Percentiles rank a stretch among this genome's conserved stretches.
Conservation (phyloP, 768 basidiomycete species). For the Boletus reticulatus region DNA sequence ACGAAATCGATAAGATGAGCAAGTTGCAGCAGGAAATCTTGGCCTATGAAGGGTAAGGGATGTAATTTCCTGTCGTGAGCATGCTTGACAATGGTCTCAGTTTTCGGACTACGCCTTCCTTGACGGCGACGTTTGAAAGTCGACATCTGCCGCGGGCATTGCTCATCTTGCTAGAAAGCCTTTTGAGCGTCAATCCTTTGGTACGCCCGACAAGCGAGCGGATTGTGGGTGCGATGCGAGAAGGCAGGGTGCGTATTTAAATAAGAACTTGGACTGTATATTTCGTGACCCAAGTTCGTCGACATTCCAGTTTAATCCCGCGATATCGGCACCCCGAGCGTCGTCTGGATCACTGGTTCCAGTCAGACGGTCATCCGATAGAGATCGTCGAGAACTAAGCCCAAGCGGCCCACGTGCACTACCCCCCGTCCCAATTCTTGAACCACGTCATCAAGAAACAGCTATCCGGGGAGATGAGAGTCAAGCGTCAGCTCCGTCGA, state of each 20-base stretch:
- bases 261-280: not conserved
- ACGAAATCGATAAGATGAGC: conserved; percentile 64
- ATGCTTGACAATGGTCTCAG: conserved; percentile 29
- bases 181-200: conserved; percentile 60
- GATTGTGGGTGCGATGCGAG: conserved; percentile 63
- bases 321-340: not conserved
- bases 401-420: conserved; percentile 12
- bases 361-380: conserved; percentile 14
- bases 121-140: conserved; percentile 59
- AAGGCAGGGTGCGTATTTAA: conserved; percentile 62
- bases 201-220: conserved; percentile 72
- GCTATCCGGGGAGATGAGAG: not conserved
- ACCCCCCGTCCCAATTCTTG: conserved; percentile 12
- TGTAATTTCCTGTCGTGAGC: not conserved
- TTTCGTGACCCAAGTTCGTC: not conserved
- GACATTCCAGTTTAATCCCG: conserved; percentile 31
- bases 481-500: not conserved
- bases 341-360: conserved; percentile 25
- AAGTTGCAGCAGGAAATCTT: conserved; percentile 71
- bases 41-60: conserved; percentile 66
- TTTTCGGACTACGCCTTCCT: conserved; percentile 48
- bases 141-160: conserved; percentile 72
- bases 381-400: conserved; percentile 12
- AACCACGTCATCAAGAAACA: conserved; percentile 1
- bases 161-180: conserved; percentile 67